Base-by-base conservation (phyloP, 352 stramenopile genomes). In the Phytophthora pisi region DNA sequence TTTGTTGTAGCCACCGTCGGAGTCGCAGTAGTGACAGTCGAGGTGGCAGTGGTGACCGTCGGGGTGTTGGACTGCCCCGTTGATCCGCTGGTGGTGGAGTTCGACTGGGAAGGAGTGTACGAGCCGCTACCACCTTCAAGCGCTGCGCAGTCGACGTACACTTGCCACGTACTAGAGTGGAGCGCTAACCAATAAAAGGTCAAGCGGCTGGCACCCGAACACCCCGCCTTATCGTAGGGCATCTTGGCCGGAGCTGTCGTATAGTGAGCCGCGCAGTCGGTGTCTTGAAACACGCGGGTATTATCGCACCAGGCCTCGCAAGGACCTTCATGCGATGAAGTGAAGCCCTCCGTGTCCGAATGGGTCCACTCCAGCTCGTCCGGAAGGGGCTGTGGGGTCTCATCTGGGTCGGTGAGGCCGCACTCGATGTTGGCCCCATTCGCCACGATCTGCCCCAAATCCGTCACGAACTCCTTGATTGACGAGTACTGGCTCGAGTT, bases 221-320 rank as follows among this genome's bases (percentile, higher is more conserved):
- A 79, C 20, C 66, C 64, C 18, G 51, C 43, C 26, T 63, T 26
- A 26, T 82, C 68, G 57, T 64, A 74, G 23, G 59, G 58, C 31
- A 82, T 66, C 53, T 74, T 54, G 7, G 72, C 64, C 5, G 71
- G 64, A 8, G 53, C 59, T 15, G 63, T 66, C 34, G 71, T 70
- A 51, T 66, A 76, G 46, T 79, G 62, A 0, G 36, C 57, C 4
- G 69, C 68, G 34, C 75, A 80, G 46, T 82, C 60, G 18, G 64
- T 57, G 60, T 80, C 70, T 26, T 79, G 57, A 40, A 73, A 77
- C 23, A 78, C 75, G 28, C 46, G 61, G 4, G 61, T 76, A 31
- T 74, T 63, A 51, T 82, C 72, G 45, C 75, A 82, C 72, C 75
- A 82, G 30, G 76, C 43, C 28, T 82, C 75, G 18, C 75, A 82